Evolutionary conservation across 805 yeast species (phyloP).

Genomic region (Kodamaea nitidulidarum): DNA sequence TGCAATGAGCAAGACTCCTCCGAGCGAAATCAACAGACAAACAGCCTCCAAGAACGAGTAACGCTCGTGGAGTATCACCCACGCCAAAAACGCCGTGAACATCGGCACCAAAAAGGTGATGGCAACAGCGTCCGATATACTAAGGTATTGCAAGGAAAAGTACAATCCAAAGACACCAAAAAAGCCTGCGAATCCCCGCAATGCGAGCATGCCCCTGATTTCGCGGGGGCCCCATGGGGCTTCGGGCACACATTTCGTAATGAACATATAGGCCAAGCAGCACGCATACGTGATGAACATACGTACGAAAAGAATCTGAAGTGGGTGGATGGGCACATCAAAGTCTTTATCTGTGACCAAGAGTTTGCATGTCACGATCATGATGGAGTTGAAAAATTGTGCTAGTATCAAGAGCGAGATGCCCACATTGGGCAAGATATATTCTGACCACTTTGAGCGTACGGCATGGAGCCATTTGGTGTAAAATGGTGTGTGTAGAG

Average conservation of each 20-base stretch:
- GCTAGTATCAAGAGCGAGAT: slow-evolving; percentile 53
- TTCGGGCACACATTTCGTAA: slow-evolving; percentile 46
- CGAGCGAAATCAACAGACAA: slow-evolving; percentile 64
- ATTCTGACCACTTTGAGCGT: not conserved
- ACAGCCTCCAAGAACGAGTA: slow-evolving; percentile 63
- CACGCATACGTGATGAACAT: slow-evolving; percentile 68
- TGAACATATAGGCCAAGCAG: slow-evolving; percentile 53
- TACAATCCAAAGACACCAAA: slow-evolving; percentile 79
- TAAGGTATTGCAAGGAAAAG: slow-evolving; percentile 65
- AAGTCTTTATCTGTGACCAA: slow-evolving; percentile 62
- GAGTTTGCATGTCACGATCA: slow-evolving; percentile 74
- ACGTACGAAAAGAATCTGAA: slow-evolving; percentile 73
- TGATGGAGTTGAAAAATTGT: slow-evolving; percentile 70
- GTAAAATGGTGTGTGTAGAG: not conserved
- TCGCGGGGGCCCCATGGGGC: slow-evolving; percentile 69
- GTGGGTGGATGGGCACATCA: slow-evolving; percentile 62
- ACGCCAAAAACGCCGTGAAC: slow-evolving; percentile 71
- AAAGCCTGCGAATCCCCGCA: slow-evolving; percentile 67
- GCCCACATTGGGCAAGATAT: slow-evolving; percentile 46
- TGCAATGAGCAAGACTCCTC: slow-evolving; percentile 78
- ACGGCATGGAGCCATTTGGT: not conserved
- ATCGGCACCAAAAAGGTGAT: slow-evolving; percentile 77
- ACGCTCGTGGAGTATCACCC: slow-evolving; percentile 59
- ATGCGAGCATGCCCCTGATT: slow-evolving; percentile 47
- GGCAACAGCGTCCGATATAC: slow-evolving; percentile 77